A percentile compares a stretch with the other conserved stretches of the same genome.
These are phyloP conservation scores for Nemania sp. DNA, from an alignment of 2,329 filamentous ascomycete species.

Conservation along the genomic window DNA sequence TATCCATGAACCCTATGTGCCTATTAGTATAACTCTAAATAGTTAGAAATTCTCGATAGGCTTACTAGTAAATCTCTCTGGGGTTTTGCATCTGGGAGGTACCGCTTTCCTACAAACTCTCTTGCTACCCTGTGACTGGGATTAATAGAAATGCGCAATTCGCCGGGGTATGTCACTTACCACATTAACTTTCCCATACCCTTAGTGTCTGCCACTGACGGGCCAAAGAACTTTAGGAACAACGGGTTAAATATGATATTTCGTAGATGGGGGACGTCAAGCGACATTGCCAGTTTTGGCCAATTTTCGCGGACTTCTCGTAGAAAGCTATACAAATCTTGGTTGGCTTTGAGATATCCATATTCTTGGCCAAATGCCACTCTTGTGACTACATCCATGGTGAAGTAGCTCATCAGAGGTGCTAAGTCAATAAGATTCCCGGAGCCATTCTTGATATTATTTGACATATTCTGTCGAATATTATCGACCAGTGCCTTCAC, in stretches of 20 bases:
- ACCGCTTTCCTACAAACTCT: constrained; percentile 4
- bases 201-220: constrained; percentile 40
- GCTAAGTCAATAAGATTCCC: neutral
- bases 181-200: constrained; percentile 37
- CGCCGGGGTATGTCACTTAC: constrained; percentile 19
- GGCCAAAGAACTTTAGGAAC: constrained; percentile 41
- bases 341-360: constrained; percentile 48
- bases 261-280: constrained; percentile 47
- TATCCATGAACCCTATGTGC: constrained; percentile 12
- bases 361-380: constrained; percentile 54
- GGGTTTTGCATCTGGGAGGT: constrained; percentile 10
- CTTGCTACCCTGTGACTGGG: constrained; percentile 1
- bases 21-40: neutral
- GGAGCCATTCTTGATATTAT: neutral
- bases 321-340: constrained; percentile 48
- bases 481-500: constrained; percentile 47
- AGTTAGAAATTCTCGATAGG: neutral
- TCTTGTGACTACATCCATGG: constrained; percentile 51
- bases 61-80: constrained; percentile 14
- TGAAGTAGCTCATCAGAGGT: constrained; percentile 10
- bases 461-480: constrained; percentile 39
- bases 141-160: neutral
- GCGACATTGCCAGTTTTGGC: constrained; percentile 32
- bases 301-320: constrained; percentile 4
- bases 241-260: constrained; percentile 40